Evolutionary conservation across 2,329 filamentous ascomycete species (phyloP), one percentile per base, ranked within the genome.

Genomic region (Exophiala phaeomuriformis): DNA sequence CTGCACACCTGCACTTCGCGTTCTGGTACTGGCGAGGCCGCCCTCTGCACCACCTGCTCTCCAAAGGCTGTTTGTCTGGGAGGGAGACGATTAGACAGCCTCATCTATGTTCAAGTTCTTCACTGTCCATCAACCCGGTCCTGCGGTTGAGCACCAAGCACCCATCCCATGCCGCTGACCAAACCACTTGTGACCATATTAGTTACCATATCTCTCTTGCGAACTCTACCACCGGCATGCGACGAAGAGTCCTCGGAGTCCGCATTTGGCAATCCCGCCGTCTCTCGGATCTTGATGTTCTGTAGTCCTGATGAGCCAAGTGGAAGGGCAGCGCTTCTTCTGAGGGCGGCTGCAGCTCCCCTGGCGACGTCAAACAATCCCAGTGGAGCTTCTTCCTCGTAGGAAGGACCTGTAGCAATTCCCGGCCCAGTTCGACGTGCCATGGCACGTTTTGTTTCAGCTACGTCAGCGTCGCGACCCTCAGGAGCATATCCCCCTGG

Each of bases 111-210:
- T 30, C 28, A 29, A 28, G n/a, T 32, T 47, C 44, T 4, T 30
- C 32, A 48, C 45, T 35, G 12, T 44, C n/a, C 29, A 35, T 51
- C 53, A 42, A 46, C 27, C 27, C 59, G 52, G 29, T 61, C 59
- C 35, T 43, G 49, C 7, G 73, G 72, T 55, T 74, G 72, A 50
- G 72, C 73, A 66, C 82, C 82, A 51, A 85, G 65, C 52, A 84
- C 78, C 82, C 82, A 85, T 5, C 82, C 82, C 63, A 85, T 71
- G 6, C 82, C 82, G 64, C 75, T 81, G 5, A 79, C 80, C 63
- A 84, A 66, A 4, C 79, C 80, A 2, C 79, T 80, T 8, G 78
- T 82, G 4, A 83, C 81, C 67, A 81, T 81, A 68, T 76, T 83
- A 54, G 80, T 80, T 45, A 84, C 79, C 69, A 83, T 67, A 65